Evolutionary conservation across 768 basidiomycete genomes (phyloP), one percentile per base, ranked within the genome.

Genomic region (Lepiota brunneoincarnata): DNA sequence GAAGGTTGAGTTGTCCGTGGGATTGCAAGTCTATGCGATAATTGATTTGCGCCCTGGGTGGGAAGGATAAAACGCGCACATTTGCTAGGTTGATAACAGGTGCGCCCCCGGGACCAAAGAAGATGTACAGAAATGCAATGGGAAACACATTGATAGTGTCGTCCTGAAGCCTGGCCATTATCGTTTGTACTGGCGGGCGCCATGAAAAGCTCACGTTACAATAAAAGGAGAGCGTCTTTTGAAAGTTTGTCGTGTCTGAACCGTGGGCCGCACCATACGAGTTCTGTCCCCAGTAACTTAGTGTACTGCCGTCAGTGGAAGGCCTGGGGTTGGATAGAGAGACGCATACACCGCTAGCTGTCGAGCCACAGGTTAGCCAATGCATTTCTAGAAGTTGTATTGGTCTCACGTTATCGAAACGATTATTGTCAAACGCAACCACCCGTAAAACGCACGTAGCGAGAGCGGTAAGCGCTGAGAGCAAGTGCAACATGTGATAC

Each of bases 241-340:
- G 85, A 56, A 70, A 86, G 60, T 83, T 75, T 26, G 80, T 75
- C 0, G 72, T 65, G 55, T 86, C 75, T 31, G 31, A 31, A 14
- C 64, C 49, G 56, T 79, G 73, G 4, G 69, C 72, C 9, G 85
- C 86, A 37, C 87, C 86, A 55, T 86, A 86, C 1, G 87, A 87
- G 59, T 88, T 84, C 66, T 89, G 86, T 54, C 87, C 88, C 84
- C 84, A 88, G 64, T 87, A 87, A 28, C 84, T 86, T 63, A 15
- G 44, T 7, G 11, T 12, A 39, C 12, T 41, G 40, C 38, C 23
- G 21, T 26, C 51, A 44, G 41, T 20, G 46, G 43, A 26, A 4
- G 37, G 6, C 4, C 7, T 11, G 7, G 48, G 12, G 3, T 14
- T 20, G 28, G 35, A 36, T 26, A 39, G 12, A 6, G 14, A 35